Evolutionary conservation across 2,329 filamentous ascomycete species (phyloP).

Genomic region (Cladosporium cucumerinum): DNA sequence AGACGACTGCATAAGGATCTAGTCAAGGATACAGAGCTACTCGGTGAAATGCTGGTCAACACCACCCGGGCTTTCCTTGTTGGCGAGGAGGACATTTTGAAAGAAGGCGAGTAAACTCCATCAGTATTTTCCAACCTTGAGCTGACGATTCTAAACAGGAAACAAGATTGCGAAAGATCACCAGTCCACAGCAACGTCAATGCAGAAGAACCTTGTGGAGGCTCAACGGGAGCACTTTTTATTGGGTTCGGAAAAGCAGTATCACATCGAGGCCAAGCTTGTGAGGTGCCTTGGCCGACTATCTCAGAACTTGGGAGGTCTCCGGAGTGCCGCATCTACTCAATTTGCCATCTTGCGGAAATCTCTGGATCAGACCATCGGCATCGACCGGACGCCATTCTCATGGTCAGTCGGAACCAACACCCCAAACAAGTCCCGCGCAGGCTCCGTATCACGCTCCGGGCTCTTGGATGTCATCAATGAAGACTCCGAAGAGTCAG

Average conservation of each 20-base stretch:
- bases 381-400: background rate
- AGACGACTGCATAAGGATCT: constrained; percentile 70
- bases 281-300: constrained; percentile 81
- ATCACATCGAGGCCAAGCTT: constrained; percentile 72
- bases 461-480: constrained; percentile 43
- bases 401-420: constrained; percentile 2
- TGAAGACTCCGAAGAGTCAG: constrained; percentile 39
- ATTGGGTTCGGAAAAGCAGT: constrained; percentile 73
- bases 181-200: constrained; percentile 62
- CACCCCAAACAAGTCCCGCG: background rate
- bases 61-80: constrained; percentile 82
- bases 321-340: constrained; percentile 83
- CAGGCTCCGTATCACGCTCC: constrained; percentile 10
- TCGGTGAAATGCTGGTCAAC: constrained; percentile 76
- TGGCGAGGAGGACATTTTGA: constrained; percentile 73
- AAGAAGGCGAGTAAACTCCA: background rate
- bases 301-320: constrained; percentile 82
- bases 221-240: constrained; percentile 87
- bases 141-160: constrained; percentile 43
- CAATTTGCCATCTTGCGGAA: constrained; percentile 63
- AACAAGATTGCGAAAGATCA: constrained; percentile 56
- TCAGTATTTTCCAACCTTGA: background rate
- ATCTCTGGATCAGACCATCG: background rate
- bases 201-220: constrained; percentile 76
- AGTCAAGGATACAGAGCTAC: constrained; percentile 67